Percentiles rank a stretch among this genome's conserved stretches.
Evolutionary conservation across 495 filamentous ascomycete genomes (phyloP).

Genomic region (Tricharina praecox): DNA sequence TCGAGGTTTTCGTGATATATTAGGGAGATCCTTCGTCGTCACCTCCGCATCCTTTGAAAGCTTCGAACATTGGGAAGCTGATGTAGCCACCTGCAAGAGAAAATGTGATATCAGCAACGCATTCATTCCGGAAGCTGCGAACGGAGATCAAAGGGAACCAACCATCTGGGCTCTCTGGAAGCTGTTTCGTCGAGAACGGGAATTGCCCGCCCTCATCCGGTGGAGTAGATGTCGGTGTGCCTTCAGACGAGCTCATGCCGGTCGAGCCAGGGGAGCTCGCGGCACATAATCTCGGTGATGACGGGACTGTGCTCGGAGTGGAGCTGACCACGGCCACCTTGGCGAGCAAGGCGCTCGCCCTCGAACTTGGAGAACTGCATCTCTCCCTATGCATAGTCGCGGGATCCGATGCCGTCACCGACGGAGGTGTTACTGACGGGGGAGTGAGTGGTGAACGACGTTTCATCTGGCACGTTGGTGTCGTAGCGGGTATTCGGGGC

Average conservation of each 20-base stretch:
- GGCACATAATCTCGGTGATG: conserved; percentile 20
- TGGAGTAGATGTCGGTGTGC: conserved; percentile 23
- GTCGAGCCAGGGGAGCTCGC: conserved; percentile 20
- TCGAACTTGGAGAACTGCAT: conserved; percentile 22
- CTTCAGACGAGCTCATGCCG: conserved; percentile 17
- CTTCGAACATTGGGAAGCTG: conserved; percentile 35
- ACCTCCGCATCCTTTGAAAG: conserved; percentile 23
- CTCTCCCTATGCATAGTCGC: conserved; percentile 24
- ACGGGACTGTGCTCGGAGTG: conserved; percentile 19
- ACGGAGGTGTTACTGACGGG: conserved; percentile 25
- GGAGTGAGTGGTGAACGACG: conserved; percentile 24
- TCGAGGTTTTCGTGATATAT: not conserved
- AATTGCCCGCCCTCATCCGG: conserved; percentile 25
- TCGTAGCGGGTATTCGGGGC: conserved; percentile 6
- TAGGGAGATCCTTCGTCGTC: conserved; percentile 21
- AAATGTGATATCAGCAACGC: no score
- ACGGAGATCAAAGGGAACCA: no score
- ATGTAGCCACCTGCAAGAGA: conserved; percentile 32
- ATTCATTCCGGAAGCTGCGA: no score
- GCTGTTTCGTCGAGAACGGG: conserved; percentile 20
- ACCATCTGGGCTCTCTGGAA: conserved; percentile 26
- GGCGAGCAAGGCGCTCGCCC: conserved; percentile 20
- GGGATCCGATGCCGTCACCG: conserved; percentile 21
- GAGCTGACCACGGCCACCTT: conserved; percentile 23
- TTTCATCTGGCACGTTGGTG: conserved; percentile 13